These are phyloP conservation scores for Verticillium isaacii DNA, from an alignment of 2,329 filamentous ascomycete species.

Conservation along the genomic window DNA sequence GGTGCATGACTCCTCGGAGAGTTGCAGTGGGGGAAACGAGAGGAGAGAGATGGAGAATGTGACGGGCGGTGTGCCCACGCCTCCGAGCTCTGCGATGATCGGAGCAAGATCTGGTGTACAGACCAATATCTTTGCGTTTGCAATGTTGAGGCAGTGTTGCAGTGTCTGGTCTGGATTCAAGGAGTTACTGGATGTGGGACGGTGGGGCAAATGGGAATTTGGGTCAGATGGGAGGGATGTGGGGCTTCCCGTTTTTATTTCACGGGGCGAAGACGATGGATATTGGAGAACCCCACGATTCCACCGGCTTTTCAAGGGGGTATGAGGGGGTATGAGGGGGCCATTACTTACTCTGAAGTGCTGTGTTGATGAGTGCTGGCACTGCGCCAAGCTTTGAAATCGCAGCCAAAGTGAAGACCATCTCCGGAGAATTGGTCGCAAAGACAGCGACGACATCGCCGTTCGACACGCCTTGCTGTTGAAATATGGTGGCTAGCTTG, in stretches of 20 bases:
- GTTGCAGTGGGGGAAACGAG: not conserved
- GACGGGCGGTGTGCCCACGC: not conserved
- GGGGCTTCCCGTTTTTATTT: too few species aligned
- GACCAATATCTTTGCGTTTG: not conserved
- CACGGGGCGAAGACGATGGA: too few species aligned
- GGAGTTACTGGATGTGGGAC: not conserved
- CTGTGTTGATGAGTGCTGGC: not conserved
- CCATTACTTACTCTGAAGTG: not conserved
- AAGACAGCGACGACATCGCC: not conserved
- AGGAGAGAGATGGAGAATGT: not conserved
- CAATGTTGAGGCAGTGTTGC: conserved; percentile 2
- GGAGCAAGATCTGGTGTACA: not conserved
- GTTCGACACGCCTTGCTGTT: not conserved
- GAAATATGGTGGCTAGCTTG: not conserved
- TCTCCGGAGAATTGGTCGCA: conserved; percentile 1
- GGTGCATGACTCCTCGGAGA: not conserved
- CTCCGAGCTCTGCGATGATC: not conserved
- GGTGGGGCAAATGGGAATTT: too few species aligned
- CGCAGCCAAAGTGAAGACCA: not conserved
- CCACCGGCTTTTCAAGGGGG: not conserved
- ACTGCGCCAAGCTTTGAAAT: not conserved
- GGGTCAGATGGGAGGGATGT: too few species aligned
- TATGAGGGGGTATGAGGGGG: too few species aligned
- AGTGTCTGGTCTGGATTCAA: not conserved
- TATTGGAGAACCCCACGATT: too few species aligned